phyloP scores from a whole-genome alignment of 148 eudicot species.

The Mesembryanthemum crystallinum region DNA sequence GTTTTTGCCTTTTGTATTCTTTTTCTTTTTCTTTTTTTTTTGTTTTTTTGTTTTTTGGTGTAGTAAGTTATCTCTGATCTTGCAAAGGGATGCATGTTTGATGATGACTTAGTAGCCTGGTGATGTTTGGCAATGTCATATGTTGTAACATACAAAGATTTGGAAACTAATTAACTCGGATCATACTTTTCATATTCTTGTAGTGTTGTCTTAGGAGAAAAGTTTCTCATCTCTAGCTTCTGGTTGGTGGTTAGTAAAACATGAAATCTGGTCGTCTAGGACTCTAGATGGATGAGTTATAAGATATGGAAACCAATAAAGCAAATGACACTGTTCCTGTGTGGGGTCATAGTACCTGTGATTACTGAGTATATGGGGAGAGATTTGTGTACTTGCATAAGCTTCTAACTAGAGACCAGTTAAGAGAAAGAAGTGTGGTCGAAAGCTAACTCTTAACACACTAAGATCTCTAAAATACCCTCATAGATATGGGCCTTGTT shows the following conservation, averaged over 20 bases:
- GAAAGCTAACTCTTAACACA: background rate
- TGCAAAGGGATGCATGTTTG: background rate
- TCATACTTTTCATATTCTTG: background rate
- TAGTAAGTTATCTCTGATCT: background rate
- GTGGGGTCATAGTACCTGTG: background rate
- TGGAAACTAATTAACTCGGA: background rate
- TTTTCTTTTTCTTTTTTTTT: too few species aligned
- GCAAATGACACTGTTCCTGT: background rate
- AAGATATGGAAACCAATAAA: background rate
- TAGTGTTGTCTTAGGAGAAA: background rate
- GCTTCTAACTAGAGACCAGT: background rate
- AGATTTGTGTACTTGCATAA: background rate
- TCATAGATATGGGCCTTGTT: background rate
- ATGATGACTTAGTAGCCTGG: background rate
- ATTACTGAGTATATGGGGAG: background rate
- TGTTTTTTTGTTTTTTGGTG: background rate
- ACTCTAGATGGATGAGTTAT: background rate
- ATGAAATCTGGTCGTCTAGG: background rate
- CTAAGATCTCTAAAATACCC: background rate
- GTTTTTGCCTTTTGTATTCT: too few species aligned
- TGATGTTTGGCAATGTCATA: background rate
- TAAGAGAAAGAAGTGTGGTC: background rate
- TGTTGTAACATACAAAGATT: background rate
- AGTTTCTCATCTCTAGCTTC: background rate
- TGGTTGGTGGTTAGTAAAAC: background rate